phyloP scores from a whole-genome alignment of 2,329 filamentous ascomycete species.

The Cladosporium cucumerinum region DNA sequence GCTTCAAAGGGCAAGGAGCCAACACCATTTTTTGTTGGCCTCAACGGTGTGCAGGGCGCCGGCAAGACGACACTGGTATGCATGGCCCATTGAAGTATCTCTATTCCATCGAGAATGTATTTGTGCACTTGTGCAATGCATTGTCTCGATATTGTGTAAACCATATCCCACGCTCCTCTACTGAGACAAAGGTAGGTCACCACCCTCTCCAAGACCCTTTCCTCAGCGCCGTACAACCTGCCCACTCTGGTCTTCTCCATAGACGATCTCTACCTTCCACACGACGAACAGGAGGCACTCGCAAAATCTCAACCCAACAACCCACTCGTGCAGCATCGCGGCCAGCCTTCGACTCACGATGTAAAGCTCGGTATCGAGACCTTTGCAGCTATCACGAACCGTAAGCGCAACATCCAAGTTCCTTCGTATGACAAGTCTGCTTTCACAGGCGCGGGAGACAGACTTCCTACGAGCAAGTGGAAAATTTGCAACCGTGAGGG shows the following conservation, averaged over 20 bases:
- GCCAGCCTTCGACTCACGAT: slow-evolving; percentile 83
- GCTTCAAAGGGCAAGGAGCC: slow-evolving; percentile 31
- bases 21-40: slow-evolving; percentile 76
- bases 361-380: slow-evolving; percentile 60
- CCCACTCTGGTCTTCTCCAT: slow-evolving; percentile 72
- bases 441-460: slow-evolving; percentile 72
- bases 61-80: slow-evolving; percentile 84
- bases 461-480: slow-evolving; percentile 63
- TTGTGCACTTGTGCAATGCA: background rate
- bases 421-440: slow-evolving; percentile 83
- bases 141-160: background rate
- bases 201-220: slow-evolving; percentile 61
- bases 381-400: slow-evolving; percentile 56
- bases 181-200: slow-evolving; percentile 34
- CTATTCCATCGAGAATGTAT: background rate
- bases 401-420: slow-evolving; percentile 54
- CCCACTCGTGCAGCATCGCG: slow-evolving; percentile 73
- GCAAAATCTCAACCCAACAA: slow-evolving; percentile 66
- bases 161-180: background rate
- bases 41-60: slow-evolving; percentile 88
- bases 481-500: slow-evolving; percentile 53
- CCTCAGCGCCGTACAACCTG: slow-evolving; percentile 55
- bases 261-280: slow-evolving; percentile 84
- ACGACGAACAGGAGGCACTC: slow-evolving; percentile 63
- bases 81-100: background rate